A percentile compares a stretch with the other conserved stretches of the same genome.
These are phyloP conservation scores for Cyclostephanos invisitatus DNA, from an alignment of 108 stramenopile species.

Conservation along the genomic window DNA sequence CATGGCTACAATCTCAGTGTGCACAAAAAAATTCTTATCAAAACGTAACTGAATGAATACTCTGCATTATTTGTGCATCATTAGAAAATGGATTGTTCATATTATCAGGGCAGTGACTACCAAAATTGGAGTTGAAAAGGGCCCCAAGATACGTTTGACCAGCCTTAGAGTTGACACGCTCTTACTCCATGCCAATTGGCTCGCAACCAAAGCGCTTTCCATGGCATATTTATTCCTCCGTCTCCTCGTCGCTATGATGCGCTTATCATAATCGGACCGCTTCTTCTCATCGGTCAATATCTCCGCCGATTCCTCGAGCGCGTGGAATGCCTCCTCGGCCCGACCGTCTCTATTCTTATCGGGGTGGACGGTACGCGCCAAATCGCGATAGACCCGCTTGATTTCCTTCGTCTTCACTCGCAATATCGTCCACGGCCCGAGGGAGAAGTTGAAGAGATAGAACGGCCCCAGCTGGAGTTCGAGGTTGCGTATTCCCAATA, in stretches of 20 bases:
- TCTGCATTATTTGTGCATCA: neutral
- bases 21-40: too few relatives aligned
- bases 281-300: conserved; percentile 60
- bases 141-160: conserved; percentile 51
- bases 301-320: conserved; percentile 66
- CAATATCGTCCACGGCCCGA: conserved; percentile 40
- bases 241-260: conserved; percentile 33
- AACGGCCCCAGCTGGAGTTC: conserved; percentile 57
- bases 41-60: too few relatives aligned
- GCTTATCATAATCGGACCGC: conserved; percentile 64
- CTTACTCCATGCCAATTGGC: conserved; percentile 14
- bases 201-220: conserved; percentile 21
- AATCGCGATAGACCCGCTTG: conserved; percentile 53
- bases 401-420: conserved; percentile 39
- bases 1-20: too few relatives aligned
- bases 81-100: conserved; percentile 5
- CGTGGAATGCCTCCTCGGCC: conserved; percentile 85
- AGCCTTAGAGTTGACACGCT: conserved; percentile 25
- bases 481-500: conserved; percentile 71
- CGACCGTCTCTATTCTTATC: conserved; percentile 71
- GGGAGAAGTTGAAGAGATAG: conserved; percentile 32
- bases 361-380: conserved; percentile 51
- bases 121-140: conserved; percentile 64
- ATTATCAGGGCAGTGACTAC: conserved; percentile 59
- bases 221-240: conserved; percentile 36